Evolutionary conservation across 768 basidiomycete genomes (phyloP), one percentile per base, ranked within the genome.

Genomic region (Suillus variegatus): DNA sequence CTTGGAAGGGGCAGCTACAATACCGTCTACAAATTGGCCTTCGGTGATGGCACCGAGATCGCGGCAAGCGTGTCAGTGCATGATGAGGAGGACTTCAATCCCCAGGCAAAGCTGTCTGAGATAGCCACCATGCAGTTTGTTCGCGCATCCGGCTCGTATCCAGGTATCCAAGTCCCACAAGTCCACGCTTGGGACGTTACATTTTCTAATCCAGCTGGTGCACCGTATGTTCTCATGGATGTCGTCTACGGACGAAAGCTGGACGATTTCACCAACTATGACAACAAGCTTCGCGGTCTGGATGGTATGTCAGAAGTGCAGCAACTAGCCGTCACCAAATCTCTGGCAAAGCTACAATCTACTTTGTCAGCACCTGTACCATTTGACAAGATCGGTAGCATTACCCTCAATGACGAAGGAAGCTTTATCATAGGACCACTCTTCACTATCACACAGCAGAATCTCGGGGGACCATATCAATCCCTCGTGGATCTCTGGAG

Each of bases 211-310:
- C 38, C 16, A 14, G 56, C 40, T 40, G 38, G 56, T 40, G 56
- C 56, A 3, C 56, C 38, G 10, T 58, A 58, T 40, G 56, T 58
- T 25, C 14, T 58, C 56, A 58, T 58, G 56, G 56, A 58, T 16
- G n/a, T 58, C 14, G 16, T 58, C 14, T 8, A 40, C 22, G 56
- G 56, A 10, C 38, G 56, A 58, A 40, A 18, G 7, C 16, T 58
- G 9, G 4, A 58, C 13, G 1, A 25, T 25, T 8, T 58, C 38
- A 58, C 5, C 8, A 40, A 58, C n/a, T 4, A 40, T 40, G 22
- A 22, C 22, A 16, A 22, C 8, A 16, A 9, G 2, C 36, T 58
- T 40, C 5, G 56, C 4, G 56, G 56, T 18, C 38, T 58, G 22
- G 38, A 40, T 10, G 14, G 38, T 40, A 58, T 58, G 38, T 40